Conservation (phyloP, 2,329 filamentous ascomycete species). For the Basipetospora chlamydospora region DNA sequence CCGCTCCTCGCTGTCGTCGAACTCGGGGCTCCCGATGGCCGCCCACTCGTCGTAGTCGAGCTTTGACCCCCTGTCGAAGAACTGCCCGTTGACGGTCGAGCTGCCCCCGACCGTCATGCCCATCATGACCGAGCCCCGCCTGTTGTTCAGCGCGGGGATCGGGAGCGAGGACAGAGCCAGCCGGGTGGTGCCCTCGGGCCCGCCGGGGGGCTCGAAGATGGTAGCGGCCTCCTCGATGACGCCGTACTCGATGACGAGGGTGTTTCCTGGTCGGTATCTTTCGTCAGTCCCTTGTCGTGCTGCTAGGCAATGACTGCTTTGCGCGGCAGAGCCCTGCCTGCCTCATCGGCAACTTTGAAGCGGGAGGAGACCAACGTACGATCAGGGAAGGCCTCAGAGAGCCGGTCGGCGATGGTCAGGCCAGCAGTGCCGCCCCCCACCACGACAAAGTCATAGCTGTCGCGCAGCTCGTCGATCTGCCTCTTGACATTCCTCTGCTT, state of each 20-base stretch:
- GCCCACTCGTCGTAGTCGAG: conserved; percentile 22
- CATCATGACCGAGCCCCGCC: conserved; percentile 13
- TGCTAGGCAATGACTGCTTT: too few species aligned
- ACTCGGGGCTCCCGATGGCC: conserved; percentile 13
- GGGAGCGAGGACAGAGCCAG: conserved; percentile 13
- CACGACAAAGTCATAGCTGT: conserved; percentile 43
- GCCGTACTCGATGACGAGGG: conserved; percentile 11
- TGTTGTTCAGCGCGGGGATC: conserved; percentile 14
- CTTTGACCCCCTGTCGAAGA: conserved; percentile 21
- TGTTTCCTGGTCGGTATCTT: conserved; percentile 7
- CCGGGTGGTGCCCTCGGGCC: conserved; percentile 10
- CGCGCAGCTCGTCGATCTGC: conserved; percentile 4
- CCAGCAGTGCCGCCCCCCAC: conserved; percentile 49
- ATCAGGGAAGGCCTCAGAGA: conserved; percentile 26
- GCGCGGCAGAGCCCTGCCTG: too few species aligned
- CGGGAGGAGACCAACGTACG: neutral
- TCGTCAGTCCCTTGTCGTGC: too few species aligned
- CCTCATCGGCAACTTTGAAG: too few species aligned
- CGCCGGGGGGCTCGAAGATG: conserved; percentile 14
- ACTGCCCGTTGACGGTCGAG: conserved; percentile 22
- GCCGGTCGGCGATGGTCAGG: conserved; percentile 40
- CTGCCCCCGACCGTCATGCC: conserved; percentile 22
- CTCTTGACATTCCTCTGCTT: conserved; percentile 1
- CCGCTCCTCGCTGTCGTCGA: conserved; percentile 10
- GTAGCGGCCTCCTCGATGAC: conserved; percentile 11